Evolutionary conservation across 2,329 filamentous ascomycete genomes (phyloP).

Genomic region (Zarea fungicola): DNA sequence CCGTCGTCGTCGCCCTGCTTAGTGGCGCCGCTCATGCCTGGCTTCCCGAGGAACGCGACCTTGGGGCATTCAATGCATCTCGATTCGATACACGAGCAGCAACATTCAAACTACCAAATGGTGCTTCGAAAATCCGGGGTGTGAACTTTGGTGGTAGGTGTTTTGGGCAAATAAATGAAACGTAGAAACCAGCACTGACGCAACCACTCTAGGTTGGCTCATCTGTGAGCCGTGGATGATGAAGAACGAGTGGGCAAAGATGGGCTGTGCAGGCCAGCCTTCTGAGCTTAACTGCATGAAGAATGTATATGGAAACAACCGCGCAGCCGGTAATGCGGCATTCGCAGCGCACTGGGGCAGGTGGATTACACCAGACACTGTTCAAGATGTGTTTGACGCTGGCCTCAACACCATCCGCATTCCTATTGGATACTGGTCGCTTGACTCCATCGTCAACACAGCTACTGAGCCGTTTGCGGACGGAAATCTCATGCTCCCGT

Average conservation of each 20-base stretch:
- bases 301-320: constrained; percentile 21
- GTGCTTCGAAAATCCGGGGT: too few species aligned
- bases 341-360: constrained; percentile 44
- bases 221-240: constrained; percentile 50
- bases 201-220: constrained; percentile 31
- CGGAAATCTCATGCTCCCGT: constrained; percentile 23
- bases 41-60: too few species aligned
- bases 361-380: constrained; percentile 19
- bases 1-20: too few species aligned
- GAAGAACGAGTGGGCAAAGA: constrained; percentile 35
- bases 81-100: too few species aligned
- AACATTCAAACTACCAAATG: too few species aligned
- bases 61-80: too few species aligned
- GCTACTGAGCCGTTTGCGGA: constrained; percentile 44
- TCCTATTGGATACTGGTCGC: constrained; percentile 50
- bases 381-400: constrained; percentile 40
- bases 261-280: constrained; percentile 38
- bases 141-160: too few species aligned
- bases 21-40: too few species aligned
- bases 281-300: constrained; percentile 50
- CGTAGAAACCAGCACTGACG: too few species aligned
- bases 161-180: too few species aligned
- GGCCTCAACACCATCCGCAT: constrained; percentile 49
- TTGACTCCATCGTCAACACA: constrained; percentile 40
- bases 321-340: constrained; percentile 36